phyloP scores from a whole-genome alignment of 2,329 filamentous ascomycete genomes.

The Pseudopyrenochaeta lycopersici region DNA sequence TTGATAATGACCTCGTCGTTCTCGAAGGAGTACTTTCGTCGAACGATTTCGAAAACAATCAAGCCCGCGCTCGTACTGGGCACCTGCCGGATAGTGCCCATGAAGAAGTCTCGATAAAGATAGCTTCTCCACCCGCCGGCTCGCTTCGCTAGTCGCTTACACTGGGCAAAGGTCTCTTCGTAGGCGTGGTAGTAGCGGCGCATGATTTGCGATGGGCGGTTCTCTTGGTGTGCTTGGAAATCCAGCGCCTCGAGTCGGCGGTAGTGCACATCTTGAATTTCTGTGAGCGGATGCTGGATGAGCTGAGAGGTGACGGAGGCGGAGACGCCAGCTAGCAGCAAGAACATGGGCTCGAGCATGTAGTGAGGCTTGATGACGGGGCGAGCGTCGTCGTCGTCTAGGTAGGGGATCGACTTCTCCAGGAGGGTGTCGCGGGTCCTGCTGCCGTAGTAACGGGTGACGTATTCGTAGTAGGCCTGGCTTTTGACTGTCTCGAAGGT shows the following conservation, averaged over 20 bases:
- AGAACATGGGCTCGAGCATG: conserved; percentile 75
- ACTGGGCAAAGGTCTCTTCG: conserved; percentile 71
- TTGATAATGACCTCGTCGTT: conserved; percentile 58
- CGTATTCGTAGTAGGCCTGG: conserved; percentile 75
- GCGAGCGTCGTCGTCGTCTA: conserved; percentile 38
- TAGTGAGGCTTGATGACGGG: conserved; percentile 76
- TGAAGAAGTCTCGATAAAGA: conserved; percentile 77
- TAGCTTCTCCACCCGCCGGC: conserved; percentile 67
- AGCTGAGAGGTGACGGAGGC: conserved; percentile 75
- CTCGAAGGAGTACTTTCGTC: conserved; percentile 76
- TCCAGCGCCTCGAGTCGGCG: conserved; percentile 77
- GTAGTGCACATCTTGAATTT: conserved; percentile 77
- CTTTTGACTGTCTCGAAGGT: conserved; percentile 80
- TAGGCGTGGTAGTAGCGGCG: conserved; percentile 76
- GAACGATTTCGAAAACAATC: conserved; percentile 80
- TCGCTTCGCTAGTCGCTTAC: conserved; percentile 65
- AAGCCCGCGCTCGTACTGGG: conserved; percentile 79
- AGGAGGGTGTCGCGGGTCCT: conserved; percentile 42
- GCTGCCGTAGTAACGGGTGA: conserved; percentile 71
- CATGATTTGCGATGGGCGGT: conserved; percentile 51
- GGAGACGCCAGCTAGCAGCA: conserved; percentile 73
- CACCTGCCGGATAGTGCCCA: conserved; percentile 76
- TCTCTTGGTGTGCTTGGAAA: conserved; percentile 57
- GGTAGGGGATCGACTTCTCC: conserved; percentile 26
- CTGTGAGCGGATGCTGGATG: conserved; percentile 74